Evolutionary conservation across 768 basidiomycete genomes (phyloP).

Genomic region (Lentinula raphanica): DNA sequence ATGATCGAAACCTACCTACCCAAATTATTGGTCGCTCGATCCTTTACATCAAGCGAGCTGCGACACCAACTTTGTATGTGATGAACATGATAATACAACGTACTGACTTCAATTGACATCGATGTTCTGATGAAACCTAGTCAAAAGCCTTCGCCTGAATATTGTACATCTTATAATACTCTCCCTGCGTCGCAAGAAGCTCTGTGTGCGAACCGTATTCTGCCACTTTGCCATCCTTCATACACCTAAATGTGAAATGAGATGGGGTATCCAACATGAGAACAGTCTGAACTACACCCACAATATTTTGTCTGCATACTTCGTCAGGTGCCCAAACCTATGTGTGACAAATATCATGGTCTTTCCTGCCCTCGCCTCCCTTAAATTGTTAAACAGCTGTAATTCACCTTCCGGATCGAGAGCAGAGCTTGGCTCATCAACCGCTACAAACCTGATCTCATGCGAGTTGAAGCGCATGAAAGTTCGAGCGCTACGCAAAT

Average conservation of each 20-base stretch:
- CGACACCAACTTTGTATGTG: too few relatives aligned
- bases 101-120: too few relatives aligned
- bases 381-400: slow-evolving; percentile 29
- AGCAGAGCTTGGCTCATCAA: slow-evolving; percentile 46
- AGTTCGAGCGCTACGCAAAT: slow-evolving; percentile 18
- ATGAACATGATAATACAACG: too few relatives aligned
- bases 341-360: slow-evolving; percentile 35
- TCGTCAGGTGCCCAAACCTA: slow-evolving; percentile 32
- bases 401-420: slow-evolving; percentile 42
- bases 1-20: too few relatives aligned
- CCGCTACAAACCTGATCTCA: slow-evolving; percentile 31
- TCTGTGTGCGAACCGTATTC: slow-evolving; percentile 29
- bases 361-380: slow-evolving; percentile 27
- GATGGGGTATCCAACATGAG: background rate
- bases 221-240: slow-evolving; percentile 30
- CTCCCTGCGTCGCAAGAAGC: slow-evolving; percentile 25
- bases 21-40: too few relatives aligned
- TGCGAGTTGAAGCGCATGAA: slow-evolving; percentile 26
- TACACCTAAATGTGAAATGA: slow-evolving; percentile 20
- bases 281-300: slow-evolving; percentile 16
- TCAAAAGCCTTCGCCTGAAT: slow-evolving; percentile 30
- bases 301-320: slow-evolving; percentile 33
- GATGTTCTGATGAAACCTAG: background rate
- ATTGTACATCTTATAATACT: slow-evolving; percentile 29
- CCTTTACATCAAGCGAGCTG: too few relatives aligned